A percentile compares a stretch with the other conserved stretches of the same genome.
Evolutionary conservation across 1,284 basidiomycete genomes (phyloP).

Genomic region (Earliella scabrosa): DNA sequence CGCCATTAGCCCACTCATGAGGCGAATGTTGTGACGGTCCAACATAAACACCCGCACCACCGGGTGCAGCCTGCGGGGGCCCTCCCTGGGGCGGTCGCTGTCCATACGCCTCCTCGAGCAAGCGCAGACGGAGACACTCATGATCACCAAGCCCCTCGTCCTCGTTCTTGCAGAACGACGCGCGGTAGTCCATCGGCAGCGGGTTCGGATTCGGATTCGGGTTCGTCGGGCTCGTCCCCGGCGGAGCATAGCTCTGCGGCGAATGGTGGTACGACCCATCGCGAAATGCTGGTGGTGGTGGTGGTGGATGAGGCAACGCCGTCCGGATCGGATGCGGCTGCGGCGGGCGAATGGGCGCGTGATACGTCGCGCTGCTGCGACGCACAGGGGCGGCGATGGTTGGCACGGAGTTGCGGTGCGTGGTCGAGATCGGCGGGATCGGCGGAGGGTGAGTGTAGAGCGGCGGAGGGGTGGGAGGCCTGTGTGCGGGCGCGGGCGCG

Average conservation of each 20-base stretch:
- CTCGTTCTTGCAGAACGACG: slow-evolving; percentile 15
- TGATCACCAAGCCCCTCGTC: slow-evolving; percentile 12
- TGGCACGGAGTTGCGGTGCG: slow-evolving; percentile 1
- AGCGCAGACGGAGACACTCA: slow-evolving; percentile 21
- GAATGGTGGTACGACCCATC: background rate
- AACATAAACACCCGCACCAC: slow-evolving; percentile 2
- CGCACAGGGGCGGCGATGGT: background rate
- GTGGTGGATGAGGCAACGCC: background rate
- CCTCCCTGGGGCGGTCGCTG: slow-evolving; percentile 1
- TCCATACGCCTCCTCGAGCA: slow-evolving; percentile 20
- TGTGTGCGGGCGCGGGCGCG: slow-evolving; percentile 4
- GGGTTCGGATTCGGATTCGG: too few species aligned
- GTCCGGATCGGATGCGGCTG: slow-evolving; percentile 12
- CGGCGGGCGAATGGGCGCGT: slow-evolving; percentile 6
- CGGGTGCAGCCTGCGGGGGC: background rate
- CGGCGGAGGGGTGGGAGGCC: background rate
- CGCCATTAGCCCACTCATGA: slow-evolving; percentile 15
- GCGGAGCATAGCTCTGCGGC: slow-evolving; percentile 5
- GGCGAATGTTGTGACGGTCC: slow-evolving; percentile 12
- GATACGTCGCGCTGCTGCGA: background rate
- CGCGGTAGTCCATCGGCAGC: slow-evolving; percentile 9
- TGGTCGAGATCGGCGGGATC: background rate
- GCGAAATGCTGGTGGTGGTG: background rate
- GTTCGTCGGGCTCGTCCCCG: slow-evolving; percentile 1
- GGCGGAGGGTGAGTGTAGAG: slow-evolving; percentile 5